Base-by-base conservation (phyloP, 2,329 filamentous ascomycete species). In the Tolypocladium tropicale region DNA sequence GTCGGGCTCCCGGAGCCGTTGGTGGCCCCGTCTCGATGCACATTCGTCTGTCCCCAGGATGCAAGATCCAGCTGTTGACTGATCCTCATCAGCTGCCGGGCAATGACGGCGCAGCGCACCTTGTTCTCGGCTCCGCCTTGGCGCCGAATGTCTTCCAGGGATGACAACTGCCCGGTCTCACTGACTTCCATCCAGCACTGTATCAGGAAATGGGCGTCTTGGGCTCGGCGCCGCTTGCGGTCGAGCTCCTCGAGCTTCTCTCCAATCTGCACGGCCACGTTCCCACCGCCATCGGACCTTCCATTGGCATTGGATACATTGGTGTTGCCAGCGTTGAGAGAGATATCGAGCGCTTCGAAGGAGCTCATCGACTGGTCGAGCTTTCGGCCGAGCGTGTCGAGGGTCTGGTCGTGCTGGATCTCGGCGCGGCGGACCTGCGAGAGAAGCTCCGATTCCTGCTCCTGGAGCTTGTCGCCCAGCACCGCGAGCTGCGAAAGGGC, bases 151-250 rank as follows among this genome's bases (percentile, higher is more conserved):
- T 95, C 91, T 70, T 97, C 90, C 52, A 99, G 74, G n/a, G 88
- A 85, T 10, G 88, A 87, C 56, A 97, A 79, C 63, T 94, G 85
- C 4, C 94, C 94, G 10, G 87, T 86, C 66, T 96, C 92, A 71
- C 87, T 92, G 63, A 99, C 90, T 67, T 97, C 93, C 43, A 90
- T 84, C 93, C 94, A 99, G 75, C 94, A 99, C 68, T 95, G 89
- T 61, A 99, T 91, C 57, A 99, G 74, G 69, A 97, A 97, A 68
- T 89, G 93, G 58, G 94, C 92, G 75, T 99, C 94, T 69, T 94
- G 81, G 34, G 94, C 94, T 58, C 93, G 80, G 67, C 90, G 86
- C 63, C 92, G 80, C 74, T 99, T 95, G 66, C 90, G 84, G 72
- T 99, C 94, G 58, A 99, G 78, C 70, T 97, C 93, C 74, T 99